phyloP scores from a whole-genome alignment of 257 asterid genomes.

The Salvia rosmarinus region DNA sequence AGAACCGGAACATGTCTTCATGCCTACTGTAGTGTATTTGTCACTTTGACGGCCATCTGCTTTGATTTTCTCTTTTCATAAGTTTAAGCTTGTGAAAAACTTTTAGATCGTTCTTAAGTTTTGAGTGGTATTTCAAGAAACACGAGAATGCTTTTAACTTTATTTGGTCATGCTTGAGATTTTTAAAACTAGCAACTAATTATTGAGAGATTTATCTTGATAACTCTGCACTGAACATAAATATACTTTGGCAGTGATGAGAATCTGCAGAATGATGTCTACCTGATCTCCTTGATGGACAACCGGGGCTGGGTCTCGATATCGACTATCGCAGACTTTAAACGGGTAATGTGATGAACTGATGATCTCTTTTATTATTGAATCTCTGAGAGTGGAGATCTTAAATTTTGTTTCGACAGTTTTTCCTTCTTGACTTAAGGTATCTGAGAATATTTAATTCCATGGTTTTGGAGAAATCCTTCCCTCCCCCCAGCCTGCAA shows the following conservation, averaged over 20 bases:
- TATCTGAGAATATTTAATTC: conserved; percentile 10
- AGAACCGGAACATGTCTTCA: background rate
- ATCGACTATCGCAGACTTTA: conserved; percentile 69
- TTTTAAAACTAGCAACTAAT: background rate
- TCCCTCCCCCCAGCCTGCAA: background rate
- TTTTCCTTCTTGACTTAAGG: conserved; percentile 3
- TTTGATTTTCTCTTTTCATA: conserved; percentile 1
- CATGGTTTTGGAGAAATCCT: background rate
- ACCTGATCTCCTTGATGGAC: conserved; percentile 88
- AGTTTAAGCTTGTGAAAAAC: conserved; percentile 4
- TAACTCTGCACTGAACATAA: conserved; percentile 19
- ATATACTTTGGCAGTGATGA: conserved; percentile 62
- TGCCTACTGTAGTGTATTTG: conserved; percentile 6
- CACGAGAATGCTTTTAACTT: background rate
- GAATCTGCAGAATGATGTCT: conserved; percentile 72
- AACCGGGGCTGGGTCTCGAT: conserved; percentile 89
- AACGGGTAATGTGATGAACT: conserved; percentile 63
- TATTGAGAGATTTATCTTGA: conserved; percentile 12
- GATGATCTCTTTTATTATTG: conserved; percentile 9
- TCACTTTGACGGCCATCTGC: background rate
- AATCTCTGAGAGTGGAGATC: background rate
- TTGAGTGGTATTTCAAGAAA: conserved; percentile 8
- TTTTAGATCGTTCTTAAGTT: background rate
- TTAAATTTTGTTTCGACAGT: background rate
- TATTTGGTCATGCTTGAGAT: background rate